Conservation (phyloP, 1,139 yeast genomes). For the Groenewaldozyma sp. region DNA sequence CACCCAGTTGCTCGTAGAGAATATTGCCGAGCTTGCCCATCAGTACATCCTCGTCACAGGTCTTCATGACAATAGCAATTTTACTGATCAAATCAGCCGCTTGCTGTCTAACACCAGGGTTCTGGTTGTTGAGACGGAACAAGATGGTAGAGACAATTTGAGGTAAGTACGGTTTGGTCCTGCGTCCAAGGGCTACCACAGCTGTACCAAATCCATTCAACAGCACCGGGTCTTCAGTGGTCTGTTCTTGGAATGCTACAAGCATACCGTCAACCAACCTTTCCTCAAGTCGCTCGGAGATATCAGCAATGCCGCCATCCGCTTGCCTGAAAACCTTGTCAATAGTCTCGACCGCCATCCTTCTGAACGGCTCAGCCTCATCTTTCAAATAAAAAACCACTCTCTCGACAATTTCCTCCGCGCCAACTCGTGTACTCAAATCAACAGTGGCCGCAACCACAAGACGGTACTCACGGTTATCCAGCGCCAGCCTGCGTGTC, state of each 20-base stretch:
- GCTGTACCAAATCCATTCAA: constrained; percentile 60
- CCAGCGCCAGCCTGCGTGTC: constrained; percentile 45
- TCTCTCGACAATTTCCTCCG: constrained; percentile 48
- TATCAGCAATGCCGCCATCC: constrained; percentile 32
- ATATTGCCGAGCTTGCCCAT: constrained; percentile 64
- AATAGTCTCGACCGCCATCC: constrained; percentile 69
- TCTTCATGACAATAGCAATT: constrained; percentile 57
- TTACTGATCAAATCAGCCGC: constrained; percentile 70
- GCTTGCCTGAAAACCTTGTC: constrained; percentile 36
- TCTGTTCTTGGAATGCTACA: constrained; percentile 79
- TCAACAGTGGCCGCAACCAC: constrained; percentile 70
- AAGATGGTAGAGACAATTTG: constrained; percentile 67
- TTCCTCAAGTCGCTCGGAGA: constrained; percentile 52
- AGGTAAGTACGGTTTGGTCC: constrained; percentile 67
- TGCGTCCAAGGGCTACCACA: constrained; percentile 54
- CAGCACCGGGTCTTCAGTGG: constrained; percentile 43
- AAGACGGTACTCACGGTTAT: constrained; percentile 42
- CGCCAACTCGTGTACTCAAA: constrained; percentile 61
- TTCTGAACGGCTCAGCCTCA: constrained; percentile 69
- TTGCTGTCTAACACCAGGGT: constrained; percentile 70
- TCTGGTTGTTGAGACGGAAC: constrained; percentile 64
- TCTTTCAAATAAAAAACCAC: constrained; percentile 61
- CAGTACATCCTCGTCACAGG: constrained; percentile 57
- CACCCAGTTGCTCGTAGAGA: constrained; percentile 87
- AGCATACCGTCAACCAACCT: constrained; percentile 72